Conservation (phyloP, 108 stramenopile genomes). For the Licmophora abbreviata region DNA sequence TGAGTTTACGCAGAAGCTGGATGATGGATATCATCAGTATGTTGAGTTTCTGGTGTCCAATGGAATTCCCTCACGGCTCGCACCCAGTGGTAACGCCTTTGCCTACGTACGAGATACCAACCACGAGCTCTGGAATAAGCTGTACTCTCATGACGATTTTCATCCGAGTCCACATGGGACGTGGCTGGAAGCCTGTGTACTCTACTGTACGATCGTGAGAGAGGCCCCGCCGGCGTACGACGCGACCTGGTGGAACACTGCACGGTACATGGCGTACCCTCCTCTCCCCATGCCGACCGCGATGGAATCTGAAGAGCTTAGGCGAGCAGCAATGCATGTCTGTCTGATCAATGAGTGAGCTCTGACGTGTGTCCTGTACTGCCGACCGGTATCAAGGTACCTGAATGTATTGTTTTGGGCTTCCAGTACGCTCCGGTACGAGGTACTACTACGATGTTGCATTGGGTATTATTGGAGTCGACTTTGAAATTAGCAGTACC, state of each 20-base stretch:
- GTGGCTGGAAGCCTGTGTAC: conserved; percentile 7
- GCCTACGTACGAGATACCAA: conserved; percentile 7
- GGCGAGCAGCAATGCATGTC: too few species aligned
- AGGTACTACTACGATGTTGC: too few species aligned
- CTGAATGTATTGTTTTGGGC: too few species aligned
- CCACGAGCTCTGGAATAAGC: conserved; percentile 1
- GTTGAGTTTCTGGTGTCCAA: conserved; percentile 3
- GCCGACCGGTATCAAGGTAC: too few species aligned
- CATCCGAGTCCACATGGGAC: conserved; percentile 9
- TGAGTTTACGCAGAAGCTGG: conserved; percentile 28
- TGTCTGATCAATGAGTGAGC: too few species aligned
- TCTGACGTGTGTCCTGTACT: too few species aligned
- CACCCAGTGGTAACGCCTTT: conserved; percentile 10
- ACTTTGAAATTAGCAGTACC: too few species aligned
- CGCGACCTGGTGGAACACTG: background rate
- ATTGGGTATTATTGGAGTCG: too few species aligned
- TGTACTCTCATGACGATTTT: conserved; percentile 8
- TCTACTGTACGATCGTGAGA: conserved; percentile 6
- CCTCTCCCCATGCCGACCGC: background rate
- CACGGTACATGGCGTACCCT: background rate
- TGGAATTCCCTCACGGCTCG: conserved; percentile 5
- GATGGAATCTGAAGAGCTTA: background rate
- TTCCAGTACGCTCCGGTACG: too few species aligned
- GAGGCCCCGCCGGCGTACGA: background rate
- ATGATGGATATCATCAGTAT: conserved; percentile 37